Base-by-base conservation (phyloP, 176 grass and related monocot genomes). In the Ensete glaucum region DNA sequence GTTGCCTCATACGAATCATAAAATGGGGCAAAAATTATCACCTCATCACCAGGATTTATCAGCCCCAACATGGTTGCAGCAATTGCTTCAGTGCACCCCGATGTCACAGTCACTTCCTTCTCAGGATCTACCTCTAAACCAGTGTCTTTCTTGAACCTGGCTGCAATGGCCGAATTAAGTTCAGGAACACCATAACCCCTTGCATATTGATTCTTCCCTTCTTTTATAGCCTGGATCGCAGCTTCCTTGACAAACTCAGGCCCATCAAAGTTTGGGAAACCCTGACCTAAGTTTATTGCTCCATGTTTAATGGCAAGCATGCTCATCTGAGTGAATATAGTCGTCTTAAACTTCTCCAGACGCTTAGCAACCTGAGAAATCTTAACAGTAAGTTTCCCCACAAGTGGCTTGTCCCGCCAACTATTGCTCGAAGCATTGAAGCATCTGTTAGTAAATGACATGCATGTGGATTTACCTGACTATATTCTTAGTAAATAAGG, bases 321-420 rank as follows among this genome's bases (percentile, higher is more conserved):
- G 81, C 95, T 99, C 95, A 99, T 99, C 77, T 99, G 88, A 50
- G 95, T 99, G 78, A 99, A 99, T 57, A 99, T 94, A 26, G 95
- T 99, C 8, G 90, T 99, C 75, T 99, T 99, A 62, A 99, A 99
- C 73, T 94, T 94, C 54, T 99, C 95, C 80, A 99, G 54, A 11
- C 90, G 82, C 59, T 94, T 91, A 52, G 95, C 95, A 1, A 99
- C 90, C 95, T 99, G 53, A 52, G 17, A 24, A 64, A 80, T 9
- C 8, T 69, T 50, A 6, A 69, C 50, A 19, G 15, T 69, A 17
- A 14, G 34, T 69, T 20, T 43, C 34, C 4, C 34, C 3, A 0
- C 34, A 43, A 43, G 34, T 43, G 34, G 34, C 3, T 43, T 43
- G 34, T 43, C 34, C 5, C 34, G 34, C 34, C 34, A 43, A 43